Conservation (phyloP, 345 rosid genomes). For the Linum tenue region DNA sequence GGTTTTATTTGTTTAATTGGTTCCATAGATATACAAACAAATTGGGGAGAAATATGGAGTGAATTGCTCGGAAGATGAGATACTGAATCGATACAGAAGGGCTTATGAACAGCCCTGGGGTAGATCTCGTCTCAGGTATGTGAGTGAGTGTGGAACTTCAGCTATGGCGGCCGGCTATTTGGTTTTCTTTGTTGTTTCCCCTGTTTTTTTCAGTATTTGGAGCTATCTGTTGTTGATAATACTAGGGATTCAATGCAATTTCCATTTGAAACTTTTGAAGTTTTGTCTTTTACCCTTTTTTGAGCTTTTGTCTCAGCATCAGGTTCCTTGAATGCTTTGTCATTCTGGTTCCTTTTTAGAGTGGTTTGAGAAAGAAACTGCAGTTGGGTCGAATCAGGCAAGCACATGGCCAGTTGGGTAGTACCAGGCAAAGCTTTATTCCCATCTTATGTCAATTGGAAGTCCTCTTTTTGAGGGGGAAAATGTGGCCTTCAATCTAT, state of each 20-base stretch:
- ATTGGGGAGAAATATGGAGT: constrained; percentile 94
- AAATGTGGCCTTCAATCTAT: no score
- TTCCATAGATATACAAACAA: constrained; percentile 60
- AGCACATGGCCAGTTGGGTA: background rate
- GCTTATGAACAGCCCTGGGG: constrained; percentile 98
- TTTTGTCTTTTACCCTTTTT: background rate
- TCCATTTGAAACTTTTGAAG: background rate
- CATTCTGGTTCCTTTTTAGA: background rate
- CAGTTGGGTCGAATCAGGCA: background rate
- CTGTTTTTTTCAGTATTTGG: background rate
- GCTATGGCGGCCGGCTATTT: background rate
- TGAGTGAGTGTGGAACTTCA: background rate
- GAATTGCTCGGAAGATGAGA: constrained; percentile 76
- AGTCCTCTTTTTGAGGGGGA: background rate
- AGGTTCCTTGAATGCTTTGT: background rate
- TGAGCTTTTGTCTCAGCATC: background rate
- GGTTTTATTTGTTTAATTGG: background rate
- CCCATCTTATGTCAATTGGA: background rate
- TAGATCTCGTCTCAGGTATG: constrained; percentile 83
- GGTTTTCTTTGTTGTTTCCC: background rate
- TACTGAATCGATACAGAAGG: constrained; percentile 64
- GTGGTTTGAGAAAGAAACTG: background rate
- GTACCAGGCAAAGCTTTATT: background rate
- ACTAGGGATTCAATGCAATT: background rate
- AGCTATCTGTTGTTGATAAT: background rate